These are phyloP conservation scores for Apiotrichum laibachii DNA, from an alignment of 1,284 basidiomycete species.

Conservation along the genomic window DNA sequence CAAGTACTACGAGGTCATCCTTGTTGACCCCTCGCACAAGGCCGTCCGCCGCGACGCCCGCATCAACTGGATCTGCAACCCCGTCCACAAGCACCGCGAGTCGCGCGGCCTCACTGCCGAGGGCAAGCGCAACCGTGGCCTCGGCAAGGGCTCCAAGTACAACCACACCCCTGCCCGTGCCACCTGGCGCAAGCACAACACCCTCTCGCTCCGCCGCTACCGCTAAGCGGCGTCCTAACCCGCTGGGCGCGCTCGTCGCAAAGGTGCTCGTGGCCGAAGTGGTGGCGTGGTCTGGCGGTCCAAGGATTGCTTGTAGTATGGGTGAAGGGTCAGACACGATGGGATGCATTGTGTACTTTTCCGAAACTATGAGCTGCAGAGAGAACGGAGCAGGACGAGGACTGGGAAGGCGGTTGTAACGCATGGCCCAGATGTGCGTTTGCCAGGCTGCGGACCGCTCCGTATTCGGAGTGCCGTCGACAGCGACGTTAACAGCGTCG, in stretches of 20 bases:
- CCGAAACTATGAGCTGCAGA: not conserved
- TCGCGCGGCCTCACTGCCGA: conserved; percentile 93
- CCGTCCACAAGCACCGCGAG: conserved; percentile 98
- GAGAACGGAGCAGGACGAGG: no score
- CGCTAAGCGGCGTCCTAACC: conserved; percentile 60
- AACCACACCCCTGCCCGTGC: conserved; percentile 89
- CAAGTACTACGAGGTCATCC: conserved; percentile 99
- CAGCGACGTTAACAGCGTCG: no score
- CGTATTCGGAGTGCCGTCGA: no score
- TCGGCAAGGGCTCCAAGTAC: conserved; percentile 94
- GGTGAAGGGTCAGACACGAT: not conserved
- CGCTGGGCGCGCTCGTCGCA: not conserved
- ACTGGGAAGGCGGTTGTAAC: no score
- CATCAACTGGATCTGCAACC: conserved; percentile 94
- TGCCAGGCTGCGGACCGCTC: no score
- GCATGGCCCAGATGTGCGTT: no score
- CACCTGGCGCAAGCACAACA: conserved; percentile 97
- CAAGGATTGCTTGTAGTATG: no score
- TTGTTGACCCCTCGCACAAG: conserved; percentile 71
- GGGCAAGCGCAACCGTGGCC: conserved; percentile 78
- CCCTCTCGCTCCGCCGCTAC: conserved; percentile 95
- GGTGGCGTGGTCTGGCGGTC: no score
- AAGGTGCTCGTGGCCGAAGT: not conserved
- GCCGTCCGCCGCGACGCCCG: conserved; percentile 86
- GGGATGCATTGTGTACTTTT: conserved; percentile 19